A percentile compares a stretch with the other conserved stretches of the same genome.
phyloP scores from a whole-genome alignment of 768 basidiomycete species.

The Lactarius psammicola region DNA sequence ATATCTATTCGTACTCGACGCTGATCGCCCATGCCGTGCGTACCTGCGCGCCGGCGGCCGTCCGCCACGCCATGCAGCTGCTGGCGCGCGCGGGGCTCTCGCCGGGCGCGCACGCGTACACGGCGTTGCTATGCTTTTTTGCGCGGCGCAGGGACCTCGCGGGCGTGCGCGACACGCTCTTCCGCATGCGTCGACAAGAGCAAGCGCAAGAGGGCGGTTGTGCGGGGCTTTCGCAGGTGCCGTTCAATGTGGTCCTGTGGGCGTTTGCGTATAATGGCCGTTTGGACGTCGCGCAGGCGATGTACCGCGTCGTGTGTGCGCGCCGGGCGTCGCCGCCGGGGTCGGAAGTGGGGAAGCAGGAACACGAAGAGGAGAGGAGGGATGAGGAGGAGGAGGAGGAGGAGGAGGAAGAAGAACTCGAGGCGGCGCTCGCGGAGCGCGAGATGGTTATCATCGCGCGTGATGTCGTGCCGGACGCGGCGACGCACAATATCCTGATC shows the following conservation, averaged over 20 bases:
- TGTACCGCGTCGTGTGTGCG: constrained; percentile 53
- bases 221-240: constrained; percentile 58
- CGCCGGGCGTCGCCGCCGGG: background rate
- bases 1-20: constrained; percentile 68
- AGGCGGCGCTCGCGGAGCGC: constrained; percentile 40
- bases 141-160: constrained; percentile 45
- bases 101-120: constrained; percentile 62
- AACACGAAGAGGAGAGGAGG: constrained; percentile 37
- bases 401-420: constrained; percentile 35
- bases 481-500: constrained; percentile 68
- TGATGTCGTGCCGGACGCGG: constrained; percentile 52
- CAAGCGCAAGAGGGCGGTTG: constrained; percentile 25
- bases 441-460: constrained; percentile 46
- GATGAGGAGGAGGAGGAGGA: constrained; percentile 37
- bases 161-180: constrained; percentile 55
- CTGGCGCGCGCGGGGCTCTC: constrained; percentile 52
- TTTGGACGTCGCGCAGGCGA: constrained; percentile 52
- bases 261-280: constrained; percentile 56
- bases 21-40: constrained; percentile 63
- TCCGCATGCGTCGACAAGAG: constrained; percentile 51
- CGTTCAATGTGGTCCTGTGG: constrained; percentile 69
- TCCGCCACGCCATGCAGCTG: constrained; percentile 55
- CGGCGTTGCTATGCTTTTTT: constrained; percentile 59
- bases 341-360: constrained; percentile 35
- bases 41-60: constrained; percentile 41